Percentiles rank a stretch among this genome's conserved stretches.
Conservation (phyloP, 805 yeast species). For the Candida succiphila region DNA sequence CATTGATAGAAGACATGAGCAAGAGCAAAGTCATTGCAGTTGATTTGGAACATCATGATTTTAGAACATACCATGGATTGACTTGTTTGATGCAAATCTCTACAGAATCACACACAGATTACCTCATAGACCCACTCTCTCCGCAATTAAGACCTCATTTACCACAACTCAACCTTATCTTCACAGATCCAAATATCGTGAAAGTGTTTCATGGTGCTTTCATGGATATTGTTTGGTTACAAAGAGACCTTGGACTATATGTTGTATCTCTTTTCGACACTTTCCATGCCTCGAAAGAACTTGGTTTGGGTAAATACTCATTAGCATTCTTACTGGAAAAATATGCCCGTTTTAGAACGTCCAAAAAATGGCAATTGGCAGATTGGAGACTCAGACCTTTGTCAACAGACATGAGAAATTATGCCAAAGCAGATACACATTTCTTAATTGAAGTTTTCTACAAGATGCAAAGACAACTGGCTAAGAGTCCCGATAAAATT, state of each 20-base stretch:
- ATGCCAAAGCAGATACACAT: constrained; percentile 95
- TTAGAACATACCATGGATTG: constrained; percentile 80
- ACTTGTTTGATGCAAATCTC: constrained; percentile 92
- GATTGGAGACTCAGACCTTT: constrained; percentile 95
- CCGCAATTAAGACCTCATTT: constrained; percentile 57
- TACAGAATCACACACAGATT: constrained; percentile 51
- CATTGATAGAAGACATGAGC: constrained; percentile 45
- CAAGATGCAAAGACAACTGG: constrained; percentile 52
- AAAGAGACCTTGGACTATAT: constrained; percentile 87
- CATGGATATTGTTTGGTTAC: constrained; percentile 96
- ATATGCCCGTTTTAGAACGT: constrained; percentile 75
- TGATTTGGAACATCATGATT: constrained; percentile 95
- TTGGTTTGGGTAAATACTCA: constrained; percentile 77
- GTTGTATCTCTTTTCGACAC: constrained; percentile 89
- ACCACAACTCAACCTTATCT: constrained; percentile 54
- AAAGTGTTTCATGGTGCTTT: constrained; percentile 95
- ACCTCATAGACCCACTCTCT: constrained; percentile 75
- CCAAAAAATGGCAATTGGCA: constrained; percentile 90
- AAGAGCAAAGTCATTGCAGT: constrained; percentile 65
- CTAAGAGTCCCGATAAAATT: constrained; percentile 28
- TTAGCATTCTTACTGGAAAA: constrained; percentile 76
- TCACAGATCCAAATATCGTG: constrained; percentile 70
- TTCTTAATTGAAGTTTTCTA: constrained; percentile 77
- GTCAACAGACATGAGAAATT: constrained; percentile 61
- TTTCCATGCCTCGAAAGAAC: constrained; percentile 71